Percentiles rank a stretch among this genome's conserved stretches.
Conservation (phyloP, 257 asterid genomes). For the Solanum bulbocastanum region DNA sequence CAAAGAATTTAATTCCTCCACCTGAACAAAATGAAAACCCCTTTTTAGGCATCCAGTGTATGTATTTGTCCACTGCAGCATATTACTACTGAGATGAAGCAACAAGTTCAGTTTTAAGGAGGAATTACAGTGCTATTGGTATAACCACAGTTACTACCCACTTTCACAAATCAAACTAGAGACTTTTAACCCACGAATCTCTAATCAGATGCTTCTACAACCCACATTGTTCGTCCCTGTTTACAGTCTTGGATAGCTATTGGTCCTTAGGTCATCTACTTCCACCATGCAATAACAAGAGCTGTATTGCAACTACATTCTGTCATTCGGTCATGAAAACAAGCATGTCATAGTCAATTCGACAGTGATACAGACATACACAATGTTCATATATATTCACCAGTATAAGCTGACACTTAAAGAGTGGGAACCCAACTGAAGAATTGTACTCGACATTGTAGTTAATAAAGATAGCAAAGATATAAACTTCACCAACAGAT, state of each 20-base stretch:
- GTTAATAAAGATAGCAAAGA: background rate
- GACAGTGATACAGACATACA: background rate
- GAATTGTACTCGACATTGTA: background rate
- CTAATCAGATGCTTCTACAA: background rate
- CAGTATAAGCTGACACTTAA: background rate
- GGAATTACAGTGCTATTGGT: background rate
- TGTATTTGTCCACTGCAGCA: background rate
- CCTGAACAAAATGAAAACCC: conserved; percentile 26
- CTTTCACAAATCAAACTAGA: background rate
- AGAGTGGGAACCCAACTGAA: background rate
- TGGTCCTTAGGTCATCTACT: background rate
- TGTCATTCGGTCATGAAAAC: background rate
- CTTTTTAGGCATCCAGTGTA: background rate
- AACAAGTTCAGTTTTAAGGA: background rate
- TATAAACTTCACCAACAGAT: background rate
- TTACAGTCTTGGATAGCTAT: background rate
- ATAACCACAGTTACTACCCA: background rate
- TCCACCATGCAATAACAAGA: background rate
- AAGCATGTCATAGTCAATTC: background rate
- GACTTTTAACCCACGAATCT: background rate
- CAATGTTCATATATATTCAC: background rate
- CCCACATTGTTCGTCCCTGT: background rate
- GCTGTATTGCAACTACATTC: background rate
- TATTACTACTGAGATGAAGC: background rate
- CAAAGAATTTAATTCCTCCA: conserved; percentile 49